Evolutionary conservation across 1,284 basidiomycete species (phyloP).

Genomic region (Schizophyllum commune): DNA sequence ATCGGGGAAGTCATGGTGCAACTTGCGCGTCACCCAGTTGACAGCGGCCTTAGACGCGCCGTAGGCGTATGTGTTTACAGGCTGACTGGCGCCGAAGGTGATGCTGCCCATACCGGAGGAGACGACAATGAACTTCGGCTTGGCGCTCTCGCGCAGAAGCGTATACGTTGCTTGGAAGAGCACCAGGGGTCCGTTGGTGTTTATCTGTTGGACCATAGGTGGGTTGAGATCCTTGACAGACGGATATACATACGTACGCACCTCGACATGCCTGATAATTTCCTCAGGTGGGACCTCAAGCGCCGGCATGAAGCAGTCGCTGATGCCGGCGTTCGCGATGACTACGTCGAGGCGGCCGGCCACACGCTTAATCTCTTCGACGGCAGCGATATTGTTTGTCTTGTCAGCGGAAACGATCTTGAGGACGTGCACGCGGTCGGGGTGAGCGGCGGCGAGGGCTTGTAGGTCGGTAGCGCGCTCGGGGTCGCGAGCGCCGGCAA

Average conservation of each 20-base stretch:
- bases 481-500: slow-evolving; percentile 3
- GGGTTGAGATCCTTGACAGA: no score
- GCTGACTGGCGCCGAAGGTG: background rate
- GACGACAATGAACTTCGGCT: background rate
- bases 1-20: background rate
- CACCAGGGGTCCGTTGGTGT: slow-evolving; percentile 1
- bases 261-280: background rate
- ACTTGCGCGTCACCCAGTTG: background rate
- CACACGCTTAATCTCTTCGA: background rate
- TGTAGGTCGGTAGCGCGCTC: background rate
- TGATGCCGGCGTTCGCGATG: slow-evolving; percentile 2
- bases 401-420: slow-evolving; percentile 1
- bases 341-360: background rate
- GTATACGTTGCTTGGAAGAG: slow-evolving; percentile 4
- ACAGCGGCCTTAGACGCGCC: background rate
- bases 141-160: slow-evolving; percentile 1
- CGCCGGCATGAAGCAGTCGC: background rate
- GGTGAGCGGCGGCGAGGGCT: background rate
- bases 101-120: background rate
- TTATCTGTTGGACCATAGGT: background rate
- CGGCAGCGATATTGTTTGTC: slow-evolving; percentile 1
- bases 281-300: background rate
- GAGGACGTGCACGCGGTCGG: background rate
- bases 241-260: background rate
- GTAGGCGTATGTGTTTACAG: background rate